Evolutionary conservation across 495 filamentous ascomycete genomes (phyloP), one percentile per base, ranked within the genome.

Genomic region (Patellaria atrata): DNA sequence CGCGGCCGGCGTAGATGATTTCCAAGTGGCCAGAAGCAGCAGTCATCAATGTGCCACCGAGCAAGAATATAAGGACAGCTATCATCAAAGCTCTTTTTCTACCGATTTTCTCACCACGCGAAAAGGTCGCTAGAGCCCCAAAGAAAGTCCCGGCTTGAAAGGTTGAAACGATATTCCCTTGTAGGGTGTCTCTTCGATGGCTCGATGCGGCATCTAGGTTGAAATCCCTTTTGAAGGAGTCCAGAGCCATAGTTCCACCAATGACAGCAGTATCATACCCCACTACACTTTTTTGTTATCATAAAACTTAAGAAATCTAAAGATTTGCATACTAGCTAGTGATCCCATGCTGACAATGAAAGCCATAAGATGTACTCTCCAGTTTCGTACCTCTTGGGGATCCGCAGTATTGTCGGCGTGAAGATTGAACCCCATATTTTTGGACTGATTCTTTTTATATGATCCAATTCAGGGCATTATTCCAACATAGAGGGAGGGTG

Each of bases 101-200:
- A 6, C 51, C 51, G 27, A 51, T 38, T 6, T 32, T 25, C 23
- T 54, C 48, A 32, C 43, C 42, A 25, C 42, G 24, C 33, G 44
- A 47, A 4, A 30, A 24, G 7, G 42, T 33, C 12, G 39, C 30
- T 20, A 52, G 40, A 24, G 48, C 45, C 10, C 45, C 51, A 24
- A 51, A 54, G 44, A 54, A 51, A 32, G 35, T 43, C 4, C 47
- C 48, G 14, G 51, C 61, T 44, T 68, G 70, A 15, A 77, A 56
- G 15, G 76, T 60, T 33, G 72, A 75, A 10, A 73, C 70, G 24
- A 74, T 64, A 33, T 74, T 73, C 26, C 38, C 18, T 24, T 46
- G 41, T 12, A 28, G 16, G 9, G 41, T 29, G 30, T 37, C 43
- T 13, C 41, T 33, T 19, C 29, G 19, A 7, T 22, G 16, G 14